Evolutionary conservation across 1,284 basidiomycete genomes (phyloP).

Genomic region (Rhodofomes roseus): DNA sequence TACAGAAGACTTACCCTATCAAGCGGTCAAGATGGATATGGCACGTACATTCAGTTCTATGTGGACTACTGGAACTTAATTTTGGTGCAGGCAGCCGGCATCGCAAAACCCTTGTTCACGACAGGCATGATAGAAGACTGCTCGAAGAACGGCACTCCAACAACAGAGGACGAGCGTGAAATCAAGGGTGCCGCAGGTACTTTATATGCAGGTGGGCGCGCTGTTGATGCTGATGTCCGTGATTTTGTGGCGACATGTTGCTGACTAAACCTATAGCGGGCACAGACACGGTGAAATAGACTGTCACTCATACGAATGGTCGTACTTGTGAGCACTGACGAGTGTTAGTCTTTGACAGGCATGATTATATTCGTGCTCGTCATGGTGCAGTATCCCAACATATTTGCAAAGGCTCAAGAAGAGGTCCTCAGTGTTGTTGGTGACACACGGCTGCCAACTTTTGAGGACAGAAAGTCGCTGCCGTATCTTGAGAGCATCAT

Average conservation of each 20-base stretch:
- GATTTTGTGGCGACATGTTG: background rate
- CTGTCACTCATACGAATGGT: no score
- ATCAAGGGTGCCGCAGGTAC: conserved; percentile 24
- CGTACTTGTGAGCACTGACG: background rate
- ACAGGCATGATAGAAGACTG: conserved; percentile 19
- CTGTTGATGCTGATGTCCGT: background rate
- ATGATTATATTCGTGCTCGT: conserved; percentile 37
- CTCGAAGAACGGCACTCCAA: conserved; percentile 7
- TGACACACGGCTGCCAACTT: conserved; percentile 37
- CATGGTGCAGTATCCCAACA: conserved; percentile 47
- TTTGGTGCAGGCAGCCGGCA: conserved; percentile 14
- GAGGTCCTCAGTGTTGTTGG: conserved; percentile 34
- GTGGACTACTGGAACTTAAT: conserved; percentile 11
- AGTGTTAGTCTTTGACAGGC: background rate
- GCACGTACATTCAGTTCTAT: conserved; percentile 8
- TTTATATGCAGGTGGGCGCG: conserved; percentile 20
- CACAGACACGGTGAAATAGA: background rate
- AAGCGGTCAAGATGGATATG: conserved; percentile 23
- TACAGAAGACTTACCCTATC: conserved; percentile 22
- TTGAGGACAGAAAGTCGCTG: conserved; percentile 44
- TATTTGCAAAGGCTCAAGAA: conserved; percentile 43
- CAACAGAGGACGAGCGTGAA: conserved; percentile 17
- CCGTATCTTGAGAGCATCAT: conserved; percentile 33
- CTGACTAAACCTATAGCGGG: background rate
- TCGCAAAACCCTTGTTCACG: conserved; percentile 20